phyloP scores from a whole-genome alignment of 1,284 basidiomycete species.

The Cronartium ribicola region DNA sequence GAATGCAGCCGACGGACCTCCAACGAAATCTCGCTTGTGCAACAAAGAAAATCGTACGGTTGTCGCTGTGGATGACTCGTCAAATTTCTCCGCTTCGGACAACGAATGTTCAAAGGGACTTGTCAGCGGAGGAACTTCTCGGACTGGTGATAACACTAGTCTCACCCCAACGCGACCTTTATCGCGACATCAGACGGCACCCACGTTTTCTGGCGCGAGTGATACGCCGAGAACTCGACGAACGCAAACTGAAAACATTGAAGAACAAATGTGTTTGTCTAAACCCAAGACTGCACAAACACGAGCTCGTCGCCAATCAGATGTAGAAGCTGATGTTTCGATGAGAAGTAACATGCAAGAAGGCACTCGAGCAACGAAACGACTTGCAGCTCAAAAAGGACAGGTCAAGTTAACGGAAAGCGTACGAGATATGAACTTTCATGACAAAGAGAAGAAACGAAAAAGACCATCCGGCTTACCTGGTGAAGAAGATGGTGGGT shows the following conservation, averaged over 20 bases:
- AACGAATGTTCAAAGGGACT: too few relatives aligned
- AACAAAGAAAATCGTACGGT: too few relatives aligned
- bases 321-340: neutral
- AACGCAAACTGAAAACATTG: neutral
- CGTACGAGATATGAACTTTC: slow-evolving; percentile 29
- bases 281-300: neutral
- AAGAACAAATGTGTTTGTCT: neutral
- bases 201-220: neutral
- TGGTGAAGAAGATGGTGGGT: slow-evolving; percentile 19
- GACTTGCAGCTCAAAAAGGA: slow-evolving; percentile 16
- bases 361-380: slow-evolving; percentile 12
- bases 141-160: too few relatives aligned
- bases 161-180: neutral
- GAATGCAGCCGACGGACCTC: too few relatives aligned
- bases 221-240: neutral
- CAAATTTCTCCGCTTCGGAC: too few relatives aligned
- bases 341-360: neutral
- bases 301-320: neutral
- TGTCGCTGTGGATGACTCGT: too few relatives aligned
- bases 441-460: slow-evolving; percentile 31
- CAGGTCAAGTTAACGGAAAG: slow-evolving; percentile 7
- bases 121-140: too few relatives aligned
- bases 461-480: neutral
- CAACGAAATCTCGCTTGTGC: too few relatives aligned
- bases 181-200: neutral